phyloP scores from a whole-genome alignment of 164 flowering plant genomes.

The Liriodendron chinense region DNA sequence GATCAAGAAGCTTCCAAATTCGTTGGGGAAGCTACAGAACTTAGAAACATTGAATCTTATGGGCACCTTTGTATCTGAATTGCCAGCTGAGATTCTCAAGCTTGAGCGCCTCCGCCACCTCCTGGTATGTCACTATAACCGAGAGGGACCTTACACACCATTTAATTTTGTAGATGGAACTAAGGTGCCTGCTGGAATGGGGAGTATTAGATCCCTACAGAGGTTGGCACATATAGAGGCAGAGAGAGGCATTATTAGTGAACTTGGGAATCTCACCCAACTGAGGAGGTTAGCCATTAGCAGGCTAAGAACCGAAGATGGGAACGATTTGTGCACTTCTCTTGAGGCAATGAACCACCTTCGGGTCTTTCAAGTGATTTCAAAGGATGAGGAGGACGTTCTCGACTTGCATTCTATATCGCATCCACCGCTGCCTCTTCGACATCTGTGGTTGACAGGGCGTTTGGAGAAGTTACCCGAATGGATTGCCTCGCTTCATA shows the following conservation, averaged over 20 bases:
- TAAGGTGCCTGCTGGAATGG: constrained; percentile 29
- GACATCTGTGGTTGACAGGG: not conserved
- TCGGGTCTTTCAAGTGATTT: constrained; percentile 15
- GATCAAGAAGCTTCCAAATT: not conserved
- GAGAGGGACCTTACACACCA: not conserved
- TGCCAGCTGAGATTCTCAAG: not conserved
- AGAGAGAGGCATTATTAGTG: constrained; percentile 14
- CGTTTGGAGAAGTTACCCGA: not conserved
- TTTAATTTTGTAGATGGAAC: constrained; percentile 5
- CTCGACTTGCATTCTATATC: constrained; percentile 24
- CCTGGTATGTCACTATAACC: not conserved
- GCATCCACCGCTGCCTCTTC: not conserved
- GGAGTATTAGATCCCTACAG: constrained; percentile 24
- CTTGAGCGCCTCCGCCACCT: not conserved
- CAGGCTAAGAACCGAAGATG: constrained; percentile 17
- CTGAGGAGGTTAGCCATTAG: constrained; percentile 33
- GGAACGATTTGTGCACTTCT: constrained; percentile 27
- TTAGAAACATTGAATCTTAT: not conserved
- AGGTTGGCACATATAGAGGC: constrained; percentile 32
- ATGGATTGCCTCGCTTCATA: not conserved
- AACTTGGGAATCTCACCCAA: constrained; percentile 27
- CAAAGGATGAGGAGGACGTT: constrained; percentile 18
- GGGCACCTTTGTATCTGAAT: not conserved
- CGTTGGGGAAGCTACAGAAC: not conserved
- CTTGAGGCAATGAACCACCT: constrained; percentile 33